Evolutionary conservation across 768 basidiomycete species (phyloP), one percentile per base, ranked within the genome.

Genomic region (Boletellus sp.): DNA sequence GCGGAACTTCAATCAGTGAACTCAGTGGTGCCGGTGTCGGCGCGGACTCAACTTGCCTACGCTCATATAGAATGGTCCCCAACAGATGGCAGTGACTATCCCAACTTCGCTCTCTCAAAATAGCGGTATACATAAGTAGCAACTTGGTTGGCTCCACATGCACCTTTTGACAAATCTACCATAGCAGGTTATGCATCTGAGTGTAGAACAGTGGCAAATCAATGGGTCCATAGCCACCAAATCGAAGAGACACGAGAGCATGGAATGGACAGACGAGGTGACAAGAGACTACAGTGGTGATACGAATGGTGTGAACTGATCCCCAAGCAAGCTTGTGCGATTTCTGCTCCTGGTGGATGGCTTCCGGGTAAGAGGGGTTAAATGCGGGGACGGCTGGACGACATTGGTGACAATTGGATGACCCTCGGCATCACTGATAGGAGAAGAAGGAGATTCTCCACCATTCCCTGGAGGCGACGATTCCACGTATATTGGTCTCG

Each of bases 311-410:
- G 50, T 42, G 32, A 66, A 51, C 31, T 66, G 68, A 33, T 67
- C 66, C 28, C 40, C 65, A 34, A 67, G 73, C 52, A 75, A 55
- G 60, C 80, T 82, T 46, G 70, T 69, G 52, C 79, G 72, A 38
- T 77, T 78, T 64, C 79, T 82, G 52, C 74, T 78, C 52, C 82
- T 69, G 41, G 66, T 70, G 45, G 85, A 86, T 12, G 83, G 83
- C 52, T 80, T 82, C 51, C 82, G 75, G 12, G 87, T 88, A 42
- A 89, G 74, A 7, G 83, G 84, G 10, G 84, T 83, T 13, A 65
- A 34, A 20, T 50, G 57, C 20, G 54, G 52, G 44, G 54, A 22
- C 23, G 53, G 34, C 5, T 42, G 58, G 37, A 52, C 50, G 28
- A 74, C 67, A 54, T 75, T 72, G 32, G 74, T 72, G 50, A 72